Conservation (phyloP, 2,329 filamentous ascomycete species). For the Epichloe coenophiala region DNA sequence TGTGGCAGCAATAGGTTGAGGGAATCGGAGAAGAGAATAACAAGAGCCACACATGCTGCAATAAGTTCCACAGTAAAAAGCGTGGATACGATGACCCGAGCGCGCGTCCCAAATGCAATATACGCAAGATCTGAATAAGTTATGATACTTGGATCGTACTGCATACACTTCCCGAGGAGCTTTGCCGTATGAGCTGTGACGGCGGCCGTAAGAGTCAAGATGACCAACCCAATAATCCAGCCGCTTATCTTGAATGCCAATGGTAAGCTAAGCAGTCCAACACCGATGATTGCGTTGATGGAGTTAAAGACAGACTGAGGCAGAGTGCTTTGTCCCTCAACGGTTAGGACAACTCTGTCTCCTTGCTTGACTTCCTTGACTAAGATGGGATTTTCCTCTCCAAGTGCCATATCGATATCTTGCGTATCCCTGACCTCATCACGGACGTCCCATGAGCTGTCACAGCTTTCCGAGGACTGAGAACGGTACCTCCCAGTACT, state of each 20-base stretch:
- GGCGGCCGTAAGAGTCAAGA: slow-evolving; percentile 59
- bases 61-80: slow-evolving; percentile 81
- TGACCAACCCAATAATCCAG: slow-evolving; percentile 69
- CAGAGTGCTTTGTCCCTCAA: slow-evolving; percentile 88
- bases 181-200: slow-evolving; percentile 79
- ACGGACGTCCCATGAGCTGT: slow-evolving; percentile 12
- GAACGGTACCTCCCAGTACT: slow-evolving; percentile 17
- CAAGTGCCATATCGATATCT: slow-evolving; percentile 14
- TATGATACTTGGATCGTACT: slow-evolving; percentile 71
- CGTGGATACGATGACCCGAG: slow-evolving; percentile 68
- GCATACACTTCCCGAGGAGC: slow-evolving; percentile 75
- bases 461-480: slow-evolving; percentile 33
- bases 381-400: slow-evolving; percentile 52
- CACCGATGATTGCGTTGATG: slow-evolving; percentile 81
- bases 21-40: slow-evolving; percentile 89
- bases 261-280: slow-evolving; percentile 79
- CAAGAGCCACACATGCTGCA: slow-evolving; percentile 75
- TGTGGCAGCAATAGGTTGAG: slow-evolving; percentile 65
- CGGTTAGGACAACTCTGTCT: slow-evolving; percentile 68
- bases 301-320: slow-evolving; percentile 96
- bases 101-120: slow-evolving; percentile 73
- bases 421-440: slow-evolving; percentile 21
- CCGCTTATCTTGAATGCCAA: slow-evolving; percentile 78
- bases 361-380: slow-evolving; percentile 83
- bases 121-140: slow-evolving; percentile 92